phyloP scores from a whole-genome alignment of 2,329 filamentous ascomycete genomes.

The Curvularia sp. region DNA sequence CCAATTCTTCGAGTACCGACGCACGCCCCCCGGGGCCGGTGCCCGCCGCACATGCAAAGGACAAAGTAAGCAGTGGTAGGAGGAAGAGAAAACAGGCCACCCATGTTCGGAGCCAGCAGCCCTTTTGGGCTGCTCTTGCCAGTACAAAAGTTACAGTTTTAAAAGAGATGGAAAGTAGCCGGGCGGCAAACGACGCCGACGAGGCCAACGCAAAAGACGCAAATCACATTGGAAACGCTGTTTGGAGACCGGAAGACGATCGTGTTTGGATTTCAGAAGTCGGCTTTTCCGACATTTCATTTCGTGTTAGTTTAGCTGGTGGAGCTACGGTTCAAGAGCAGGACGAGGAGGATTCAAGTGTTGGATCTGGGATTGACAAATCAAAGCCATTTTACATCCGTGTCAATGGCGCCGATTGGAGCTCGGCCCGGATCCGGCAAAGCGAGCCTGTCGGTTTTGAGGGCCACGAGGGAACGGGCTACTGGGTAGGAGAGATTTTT shows the following conservation, averaged over 20 bases:
- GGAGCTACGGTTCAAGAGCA: conserved; percentile 50
- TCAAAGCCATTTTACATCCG: conserved; percentile 80
- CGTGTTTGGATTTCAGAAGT: conserved; percentile 85
- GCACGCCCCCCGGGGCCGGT: conserved; percentile 60
- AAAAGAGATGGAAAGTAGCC: conserved; percentile 78
- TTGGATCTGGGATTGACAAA: conserved; percentile 64
- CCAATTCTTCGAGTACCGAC: conserved; percentile 54
- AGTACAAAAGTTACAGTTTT: conserved; percentile 97
- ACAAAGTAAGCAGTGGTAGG: conserved; percentile 72
- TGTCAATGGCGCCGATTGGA: conserved; percentile 81
- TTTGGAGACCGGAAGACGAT: conserved; percentile 71
- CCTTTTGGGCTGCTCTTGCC: conserved; percentile 90
- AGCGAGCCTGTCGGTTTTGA: conserved; percentile 56
- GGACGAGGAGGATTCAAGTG: conserved; percentile 49
- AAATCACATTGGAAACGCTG: conserved; percentile 77
- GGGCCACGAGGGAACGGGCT: conserved; percentile 56
- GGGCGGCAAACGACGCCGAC: conserved; percentile 74
- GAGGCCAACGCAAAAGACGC: conserved; percentile 78
- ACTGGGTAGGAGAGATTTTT: conserved; percentile 74
- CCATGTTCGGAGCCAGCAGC: conserved; percentile 87
- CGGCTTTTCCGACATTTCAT: conserved; percentile 77
- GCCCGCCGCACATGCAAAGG: conserved; percentile 61
- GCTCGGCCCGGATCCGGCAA: conserved; percentile 72
- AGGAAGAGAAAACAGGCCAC: conserved; percentile 91
- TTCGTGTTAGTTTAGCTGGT: conserved; percentile 72